Evolutionary conservation across 1,139 yeast species (phyloP).

Genomic region (Pichia norvegensis): DNA sequence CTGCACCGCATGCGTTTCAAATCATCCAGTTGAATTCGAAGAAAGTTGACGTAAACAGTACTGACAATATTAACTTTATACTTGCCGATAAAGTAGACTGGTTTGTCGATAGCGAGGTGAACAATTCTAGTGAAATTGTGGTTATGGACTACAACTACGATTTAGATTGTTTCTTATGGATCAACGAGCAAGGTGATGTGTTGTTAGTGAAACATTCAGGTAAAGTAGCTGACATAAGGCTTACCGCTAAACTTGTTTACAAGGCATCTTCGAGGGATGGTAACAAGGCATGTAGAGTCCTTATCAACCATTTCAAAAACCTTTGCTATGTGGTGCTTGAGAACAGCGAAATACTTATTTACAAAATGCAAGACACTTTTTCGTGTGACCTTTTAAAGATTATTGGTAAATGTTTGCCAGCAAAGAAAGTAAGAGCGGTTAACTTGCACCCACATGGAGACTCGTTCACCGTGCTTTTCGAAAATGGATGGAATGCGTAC

Average conservation of each 20-base stretch:
- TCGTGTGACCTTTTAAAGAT: constrained; percentile 18
- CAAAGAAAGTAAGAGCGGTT: constrained; percentile 17
- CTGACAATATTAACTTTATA: constrained; percentile 18
- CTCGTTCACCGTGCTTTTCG: constrained; percentile 23
- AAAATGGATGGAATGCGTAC: constrained; percentile 31
- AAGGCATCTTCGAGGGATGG: background rate
- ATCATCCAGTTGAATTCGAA: constrained; percentile 30
- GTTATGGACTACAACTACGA: constrained; percentile 19
- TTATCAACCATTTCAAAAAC: constrained; percentile 23
- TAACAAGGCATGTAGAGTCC: constrained; percentile 16
- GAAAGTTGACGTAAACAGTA: constrained; percentile 22
- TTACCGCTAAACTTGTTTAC: constrained; percentile 19
- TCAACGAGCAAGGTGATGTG: constrained; percentile 22
- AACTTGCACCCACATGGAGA: constrained; percentile 26
- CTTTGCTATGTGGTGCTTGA: constrained; percentile 25
- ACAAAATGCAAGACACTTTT: constrained; percentile 19
- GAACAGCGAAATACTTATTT: constrained; percentile 26
- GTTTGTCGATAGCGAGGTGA: constrained; percentile 19
- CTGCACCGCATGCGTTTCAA: constrained; percentile 35
- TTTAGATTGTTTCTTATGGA: constrained; percentile 25
- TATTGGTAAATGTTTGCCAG: constrained; percentile 23
- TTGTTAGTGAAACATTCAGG: constrained; percentile 21
- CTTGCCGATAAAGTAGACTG: constrained; percentile 27
- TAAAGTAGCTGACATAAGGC: constrained; percentile 11
- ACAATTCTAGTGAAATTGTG: constrained; percentile 13